A percentile compares a stretch with the other conserved stretches of the same genome.
phyloP scores from a whole-genome alignment of 1,139 yeast species.

The Pichiaceae sp. region DNA sequence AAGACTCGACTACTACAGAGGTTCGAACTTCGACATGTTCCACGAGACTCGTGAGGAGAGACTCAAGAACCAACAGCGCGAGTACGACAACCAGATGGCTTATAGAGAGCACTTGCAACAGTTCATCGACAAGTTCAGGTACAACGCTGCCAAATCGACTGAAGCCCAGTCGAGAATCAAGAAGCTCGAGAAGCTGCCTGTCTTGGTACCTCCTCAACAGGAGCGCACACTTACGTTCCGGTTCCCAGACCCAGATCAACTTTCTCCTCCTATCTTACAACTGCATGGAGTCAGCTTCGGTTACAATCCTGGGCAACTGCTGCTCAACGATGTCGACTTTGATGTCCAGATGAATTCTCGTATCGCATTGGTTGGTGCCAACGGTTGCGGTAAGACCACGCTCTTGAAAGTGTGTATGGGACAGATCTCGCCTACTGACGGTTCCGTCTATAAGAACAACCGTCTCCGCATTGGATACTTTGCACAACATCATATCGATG shows the following conservation, averaged over 20 bases:
- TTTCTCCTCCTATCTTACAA: slow-evolving; percentile 92
- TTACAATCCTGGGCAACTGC: slow-evolving; percentile 54
- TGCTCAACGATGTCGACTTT: slow-evolving; percentile 69
- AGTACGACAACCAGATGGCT: slow-evolving; percentile 96
- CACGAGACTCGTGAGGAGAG: slow-evolving; percentile 93
- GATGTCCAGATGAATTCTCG: slow-evolving; percentile 92
- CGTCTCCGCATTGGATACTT: slow-evolving; percentile 91
- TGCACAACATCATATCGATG: slow-evolving; percentile 99
- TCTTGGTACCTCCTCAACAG: slow-evolving; percentile 90
- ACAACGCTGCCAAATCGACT: slow-evolving; percentile 93
- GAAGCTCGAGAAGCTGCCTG: slow-evolving; percentile 87
- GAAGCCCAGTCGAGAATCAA: slow-evolving; percentile 98
- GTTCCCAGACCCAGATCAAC: slow-evolving; percentile 90
- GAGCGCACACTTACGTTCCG: slow-evolving; percentile 78
- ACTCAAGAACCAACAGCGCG: slow-evolving; percentile 85
- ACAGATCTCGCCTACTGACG: slow-evolving; percentile 59
- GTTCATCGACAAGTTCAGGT: slow-evolving; percentile 91
- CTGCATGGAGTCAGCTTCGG: slow-evolving; percentile 84
- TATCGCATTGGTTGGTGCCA: slow-evolving; percentile 96
- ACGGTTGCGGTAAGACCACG: slow-evolving; percentile 98
- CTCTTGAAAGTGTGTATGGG: slow-evolving; percentile 81
- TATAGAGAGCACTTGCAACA: slow-evolving; percentile 87
- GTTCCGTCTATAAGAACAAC: slow-evolving; percentile 72
- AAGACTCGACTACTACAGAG: slow-evolving; percentile 91
- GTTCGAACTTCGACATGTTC: slow-evolving; percentile 88